A percentile compares a stretch with the other conserved stretches of the same genome.
phyloP scores from a whole-genome alignment of 495 filamentous ascomycete species.

The Halenospora varia region DNA sequence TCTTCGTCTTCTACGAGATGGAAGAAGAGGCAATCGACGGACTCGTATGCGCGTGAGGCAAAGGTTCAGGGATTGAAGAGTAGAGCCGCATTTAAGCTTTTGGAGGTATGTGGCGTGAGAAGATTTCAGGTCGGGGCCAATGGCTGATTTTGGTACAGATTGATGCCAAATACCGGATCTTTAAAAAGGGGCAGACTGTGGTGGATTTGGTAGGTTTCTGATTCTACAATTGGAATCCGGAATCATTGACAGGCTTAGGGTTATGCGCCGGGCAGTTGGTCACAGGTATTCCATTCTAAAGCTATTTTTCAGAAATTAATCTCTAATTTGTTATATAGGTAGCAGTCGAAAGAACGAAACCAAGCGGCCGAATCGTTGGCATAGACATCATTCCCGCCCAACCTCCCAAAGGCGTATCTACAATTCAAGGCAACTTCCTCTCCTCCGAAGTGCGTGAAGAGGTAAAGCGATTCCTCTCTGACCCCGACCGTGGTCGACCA shows the following conservation, averaged over 20 bases:
- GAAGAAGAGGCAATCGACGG: conserved; percentile 70
- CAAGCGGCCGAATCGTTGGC: conserved; percentile 75
- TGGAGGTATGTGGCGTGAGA: conserved; percentile 52
- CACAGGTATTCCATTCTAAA: conserved; percentile 54
- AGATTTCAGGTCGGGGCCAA: not conserved
- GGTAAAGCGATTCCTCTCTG: conserved; percentile 68
- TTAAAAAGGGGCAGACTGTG: conserved; percentile 74
- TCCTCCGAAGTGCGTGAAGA: conserved; percentile 62
- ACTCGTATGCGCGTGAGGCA: conserved; percentile 67
- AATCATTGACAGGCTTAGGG: too few species aligned
- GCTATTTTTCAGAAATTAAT: not conserved
- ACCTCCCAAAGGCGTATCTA: conserved; percentile 83
- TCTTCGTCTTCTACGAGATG: conserved; percentile 73
- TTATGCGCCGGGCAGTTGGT: conserved; percentile 93
- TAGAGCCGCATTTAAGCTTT: conserved; percentile 87
- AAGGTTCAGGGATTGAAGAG: conserved; percentile 75
- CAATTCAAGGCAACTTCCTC: conserved; percentile 92
- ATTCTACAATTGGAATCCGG: too few species aligned
- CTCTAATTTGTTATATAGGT: conserved; percentile 47
- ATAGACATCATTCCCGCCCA: conserved; percentile 91
- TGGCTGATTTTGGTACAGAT: conserved; percentile 47
- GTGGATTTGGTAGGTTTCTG: conserved; percentile 69
- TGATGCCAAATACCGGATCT: conserved; percentile 74
- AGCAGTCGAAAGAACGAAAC: conserved; percentile 71
- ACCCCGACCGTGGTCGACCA: conserved; percentile 55